These are phyloP conservation scores for Blastobotrys americana DNA, from an alignment of 805 yeast genomes.

Conservation along the genomic window DNA sequence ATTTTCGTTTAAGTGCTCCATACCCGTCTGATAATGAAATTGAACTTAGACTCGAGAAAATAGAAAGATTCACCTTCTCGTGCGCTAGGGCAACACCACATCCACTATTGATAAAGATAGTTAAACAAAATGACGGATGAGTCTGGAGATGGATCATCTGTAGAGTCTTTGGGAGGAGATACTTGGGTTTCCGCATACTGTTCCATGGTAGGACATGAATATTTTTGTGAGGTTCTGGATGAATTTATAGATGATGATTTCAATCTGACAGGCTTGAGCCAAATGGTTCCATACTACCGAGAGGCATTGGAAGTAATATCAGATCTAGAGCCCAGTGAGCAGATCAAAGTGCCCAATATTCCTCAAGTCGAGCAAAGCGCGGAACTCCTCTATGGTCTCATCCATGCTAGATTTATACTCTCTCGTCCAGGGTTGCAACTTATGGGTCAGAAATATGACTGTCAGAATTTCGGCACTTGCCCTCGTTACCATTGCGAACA, in stretches of 20 bases:
- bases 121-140: constrained; percentile 3
- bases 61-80: too few species aligned
- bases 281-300: constrained; percentile 81
- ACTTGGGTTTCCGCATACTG: constrained; percentile 83
- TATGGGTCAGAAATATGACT: constrained; percentile 83
- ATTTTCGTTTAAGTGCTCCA: too few species aligned
- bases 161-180: constrained; percentile 40
- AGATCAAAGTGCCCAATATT: constrained; percentile 55
- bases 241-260: constrained; percentile 96
- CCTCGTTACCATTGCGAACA: constrained; percentile 87
- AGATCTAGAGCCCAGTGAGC: constrained; percentile 64
- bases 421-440: constrained; percentile 84
- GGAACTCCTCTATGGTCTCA: constrained; percentile 84
- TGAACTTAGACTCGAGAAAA: too few species aligned
- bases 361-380: constrained; percentile 84
- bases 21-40: too few species aligned
- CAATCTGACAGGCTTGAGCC: constrained; percentile 81
- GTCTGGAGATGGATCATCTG: constrained; percentile 15
- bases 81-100: too few species aligned
- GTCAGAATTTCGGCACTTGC: constrained; percentile 83
- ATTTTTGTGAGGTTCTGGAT: constrained; percentile 83
- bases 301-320: constrained; percentile 87
- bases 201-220: constrained; percentile 75
- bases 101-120: too few species aligned
- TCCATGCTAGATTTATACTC: constrained; percentile 85